Evolutionary conservation across 805 yeast genomes (phyloP).

Genomic region (Wickerhamiella hasegawae): DNA sequence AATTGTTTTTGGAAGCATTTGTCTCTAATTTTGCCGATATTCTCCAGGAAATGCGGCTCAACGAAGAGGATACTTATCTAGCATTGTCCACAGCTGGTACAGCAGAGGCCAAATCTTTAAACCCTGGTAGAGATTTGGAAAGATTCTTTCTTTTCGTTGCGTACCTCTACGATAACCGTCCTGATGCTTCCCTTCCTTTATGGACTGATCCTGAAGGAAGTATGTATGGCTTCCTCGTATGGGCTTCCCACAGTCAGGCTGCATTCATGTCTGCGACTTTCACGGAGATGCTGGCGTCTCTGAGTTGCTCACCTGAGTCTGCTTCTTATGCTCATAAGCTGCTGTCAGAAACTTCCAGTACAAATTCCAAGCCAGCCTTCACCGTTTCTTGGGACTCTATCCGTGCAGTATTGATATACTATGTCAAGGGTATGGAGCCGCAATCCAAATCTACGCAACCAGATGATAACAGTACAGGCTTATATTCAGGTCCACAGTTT

Average conservation of each 20-base stretch:
- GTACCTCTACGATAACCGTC: constrained; percentile 48
- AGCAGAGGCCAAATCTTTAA: background rate
- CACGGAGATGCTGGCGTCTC: constrained; percentile 60
- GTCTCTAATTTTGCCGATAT: constrained; percentile 24
- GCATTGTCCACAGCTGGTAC: constrained; percentile 10
- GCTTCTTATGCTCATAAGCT: constrained; percentile 24
- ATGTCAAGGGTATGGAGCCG: constrained; percentile 28
- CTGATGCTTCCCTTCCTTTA: constrained; percentile 37
- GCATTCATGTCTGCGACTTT: constrained; percentile 63
- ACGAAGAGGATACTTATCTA: constrained; percentile 24
- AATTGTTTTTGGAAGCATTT: constrained; percentile 16
- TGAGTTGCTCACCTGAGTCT: constrained; percentile 44
- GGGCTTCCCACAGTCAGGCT: constrained; percentile 77
- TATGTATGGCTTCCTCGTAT: constrained; percentile 63
- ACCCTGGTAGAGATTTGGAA: constrained; percentile 67
- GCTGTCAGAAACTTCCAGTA: constrained; percentile 6
- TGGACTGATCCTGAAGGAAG: constrained; percentile 57
- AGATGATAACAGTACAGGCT: constrained; percentile 6
- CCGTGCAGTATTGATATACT: constrained; percentile 36
- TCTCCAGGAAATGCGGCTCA: constrained; percentile 24
- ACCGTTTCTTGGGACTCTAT: constrained; percentile 40
- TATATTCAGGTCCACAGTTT: too few species aligned
- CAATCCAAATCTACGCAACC: background rate
- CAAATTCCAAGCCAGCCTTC: constrained; percentile 14
- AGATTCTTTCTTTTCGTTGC: constrained; percentile 66